phyloP scores from a whole-genome alignment of 768 basidiomycete genomes.

The Lentinula sp. region DNA sequence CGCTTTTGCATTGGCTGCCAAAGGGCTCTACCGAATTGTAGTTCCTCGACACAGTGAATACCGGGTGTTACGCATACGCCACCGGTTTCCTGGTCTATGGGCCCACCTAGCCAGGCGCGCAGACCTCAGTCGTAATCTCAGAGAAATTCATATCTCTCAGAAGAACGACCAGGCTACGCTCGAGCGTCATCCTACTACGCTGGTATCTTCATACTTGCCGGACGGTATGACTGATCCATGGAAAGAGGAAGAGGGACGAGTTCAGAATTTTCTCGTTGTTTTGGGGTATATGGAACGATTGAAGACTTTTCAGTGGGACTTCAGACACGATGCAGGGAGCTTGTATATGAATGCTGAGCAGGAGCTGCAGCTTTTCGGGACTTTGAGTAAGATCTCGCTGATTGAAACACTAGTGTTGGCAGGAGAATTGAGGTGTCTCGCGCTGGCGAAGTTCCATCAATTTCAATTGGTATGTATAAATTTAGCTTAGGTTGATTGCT shows the following conservation, averaged over 20 bases:
- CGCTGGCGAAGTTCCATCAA: background rate
- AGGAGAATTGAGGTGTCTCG: background rate
- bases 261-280: constrained; percentile 33
- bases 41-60: constrained; percentile 47
- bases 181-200: constrained; percentile 35
- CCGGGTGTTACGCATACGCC: constrained; percentile 39
- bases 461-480: background rate
- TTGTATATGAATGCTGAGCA: constrained; percentile 22
- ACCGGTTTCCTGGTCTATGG: constrained; percentile 35
- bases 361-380: constrained; percentile 33
- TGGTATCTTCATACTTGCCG: constrained; percentile 20
- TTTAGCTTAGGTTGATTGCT: background rate
- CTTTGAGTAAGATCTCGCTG: constrained; percentile 29
- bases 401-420: constrained; percentile 35
- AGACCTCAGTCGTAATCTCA: constrained; percentile 42
- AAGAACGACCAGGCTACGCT: constrained; percentile 26
- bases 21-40: constrained; percentile 26
- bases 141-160: constrained; percentile 39
- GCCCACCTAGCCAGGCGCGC: constrained; percentile 42
- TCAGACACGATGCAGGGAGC: constrained; percentile 16
- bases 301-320: constrained; percentile 35
- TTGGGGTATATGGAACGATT: constrained; percentile 36
- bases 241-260: constrained; percentile 24
- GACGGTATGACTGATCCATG: constrained; percentile 7
- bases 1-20: constrained; percentile 38